phyloP scores from a whole-genome alignment of 441 rosid species.

The Dalechampia spathulata region DNA sequence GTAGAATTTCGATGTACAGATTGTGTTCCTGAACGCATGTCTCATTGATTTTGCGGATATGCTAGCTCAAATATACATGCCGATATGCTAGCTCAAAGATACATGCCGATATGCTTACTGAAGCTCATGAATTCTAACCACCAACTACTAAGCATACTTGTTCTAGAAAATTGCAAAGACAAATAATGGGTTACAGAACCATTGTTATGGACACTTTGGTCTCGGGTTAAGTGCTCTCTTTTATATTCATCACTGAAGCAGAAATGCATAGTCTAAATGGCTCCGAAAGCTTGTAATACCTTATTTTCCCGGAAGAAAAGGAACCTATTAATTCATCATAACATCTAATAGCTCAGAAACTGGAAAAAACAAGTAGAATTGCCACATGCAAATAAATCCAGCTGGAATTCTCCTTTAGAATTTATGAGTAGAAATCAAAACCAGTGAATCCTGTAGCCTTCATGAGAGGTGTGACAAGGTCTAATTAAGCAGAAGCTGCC shows the following conservation, averaged over 20 bases:
- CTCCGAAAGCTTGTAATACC: neutral
- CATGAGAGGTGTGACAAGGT: neutral
- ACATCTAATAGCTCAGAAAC: too few relatives aligned
- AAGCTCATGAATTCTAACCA: too few relatives aligned
- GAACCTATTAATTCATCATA: neutral
- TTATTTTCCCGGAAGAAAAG: neutral
- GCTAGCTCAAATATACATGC: neutral
- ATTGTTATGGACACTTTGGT: too few relatives aligned
- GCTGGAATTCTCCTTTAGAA: neutral
- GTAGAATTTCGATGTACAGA: too few relatives aligned
- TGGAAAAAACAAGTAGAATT: neutral
- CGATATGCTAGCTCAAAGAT: neutral
- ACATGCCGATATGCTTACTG: too few relatives aligned
- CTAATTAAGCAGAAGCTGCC: slow-evolving; percentile 23
- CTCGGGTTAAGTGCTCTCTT: too few relatives aligned
- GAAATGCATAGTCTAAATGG: neutral
- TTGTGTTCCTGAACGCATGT: too few relatives aligned
- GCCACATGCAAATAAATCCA: slow-evolving; percentile 6
- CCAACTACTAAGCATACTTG: too few relatives aligned
- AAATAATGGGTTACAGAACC: too few relatives aligned
- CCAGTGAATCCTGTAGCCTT: neutral
- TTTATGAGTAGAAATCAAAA: slow-evolving; percentile 1
- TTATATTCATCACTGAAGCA: slow-evolving; percentile 6
- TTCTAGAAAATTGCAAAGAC: too few relatives aligned
- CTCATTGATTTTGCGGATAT: too few relatives aligned